Evolutionary conservation across 768 basidiomycete genomes (phyloP).

Genomic region (Multifurca ochricompacta): DNA sequence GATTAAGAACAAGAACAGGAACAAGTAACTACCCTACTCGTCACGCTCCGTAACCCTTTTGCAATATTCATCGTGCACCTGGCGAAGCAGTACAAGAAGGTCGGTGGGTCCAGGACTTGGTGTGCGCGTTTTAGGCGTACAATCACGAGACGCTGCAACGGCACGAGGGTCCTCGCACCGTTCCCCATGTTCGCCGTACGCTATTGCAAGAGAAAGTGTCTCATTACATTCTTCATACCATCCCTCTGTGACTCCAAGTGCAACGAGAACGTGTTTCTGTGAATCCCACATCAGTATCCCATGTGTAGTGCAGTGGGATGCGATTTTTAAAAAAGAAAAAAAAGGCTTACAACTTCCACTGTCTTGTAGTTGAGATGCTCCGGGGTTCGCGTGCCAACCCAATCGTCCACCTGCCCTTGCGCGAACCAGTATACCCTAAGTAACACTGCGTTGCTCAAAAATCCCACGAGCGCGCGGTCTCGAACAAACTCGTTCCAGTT

Average conservation of each 20-base stretch:
- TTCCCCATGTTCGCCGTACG: slow-evolving; percentile 11
- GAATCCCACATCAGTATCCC: background rate
- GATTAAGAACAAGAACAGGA: no score
- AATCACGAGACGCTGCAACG: slow-evolving; percentile 10
- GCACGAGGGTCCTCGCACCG: slow-evolving; percentile 7
- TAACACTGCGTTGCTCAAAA: slow-evolving; percentile 7
- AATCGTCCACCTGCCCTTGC: slow-evolving; percentile 4
- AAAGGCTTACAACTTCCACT: slow-evolving; percentile 2
- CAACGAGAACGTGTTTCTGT: slow-evolving; percentile 9
- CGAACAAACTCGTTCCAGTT: slow-evolving; percentile 10
- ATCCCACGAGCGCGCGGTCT: background rate
- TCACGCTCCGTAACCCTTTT: background rate
- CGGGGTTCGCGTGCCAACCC: slow-evolving; percentile 5
- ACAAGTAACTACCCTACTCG: background rate
- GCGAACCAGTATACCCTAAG: slow-evolving; percentile 15
- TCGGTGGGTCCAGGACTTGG: slow-evolving; percentile 3
- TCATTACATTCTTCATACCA: slow-evolving; percentile 17
- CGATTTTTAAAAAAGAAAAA: background rate
- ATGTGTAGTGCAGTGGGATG: background rate
- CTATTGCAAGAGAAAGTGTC: slow-evolving; percentile 9
- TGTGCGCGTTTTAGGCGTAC: slow-evolving; percentile 6
- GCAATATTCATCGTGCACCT: slow-evolving; percentile 11
- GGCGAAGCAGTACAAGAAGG: slow-evolving; percentile 8
- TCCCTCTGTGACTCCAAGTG: slow-evolving; percentile 8
- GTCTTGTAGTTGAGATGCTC: slow-evolving; percentile 3